Base-by-base conservation (phyloP, 2,329 filamentous ascomycete genomes). In the Penicillium palitans region DNA sequence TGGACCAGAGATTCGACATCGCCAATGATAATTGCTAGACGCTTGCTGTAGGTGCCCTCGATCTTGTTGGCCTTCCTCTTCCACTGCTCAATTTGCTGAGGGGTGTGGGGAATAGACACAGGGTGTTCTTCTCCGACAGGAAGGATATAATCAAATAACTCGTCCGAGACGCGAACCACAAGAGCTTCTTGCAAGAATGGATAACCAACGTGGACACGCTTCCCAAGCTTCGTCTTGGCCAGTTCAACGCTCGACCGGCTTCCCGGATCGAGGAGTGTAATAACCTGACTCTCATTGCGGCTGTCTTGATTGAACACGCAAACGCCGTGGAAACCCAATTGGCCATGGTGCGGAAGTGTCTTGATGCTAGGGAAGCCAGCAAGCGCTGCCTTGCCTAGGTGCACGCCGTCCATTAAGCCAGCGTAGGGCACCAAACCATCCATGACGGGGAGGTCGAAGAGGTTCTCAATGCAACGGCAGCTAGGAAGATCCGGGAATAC, bases 271-370 rank as follows among this genome's bases (percentile, higher is more conserved):
- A 87, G 82, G 50, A 99, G 80, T 2, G 91, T 96, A 57, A 98
- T 84, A 25, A 98, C 86, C 87, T 98, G 93, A 75, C 93, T 99
- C 75, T 97, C 93, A 70, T 98, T 98, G 50, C 91, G 88, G 72
- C 93, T 97, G 66, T 98, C 95, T 67, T 93, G 87, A 72, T 96
- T 92, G 79, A 99, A 99, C 35, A 99, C 91, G 62, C 88, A 95
- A 61, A 99, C 90, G 2, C 92, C 92, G 65, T 96, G 90, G 74
- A 92, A 96, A 9, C 88, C 90, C 48, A 98, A 81, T 57, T 86
- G 84, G 2, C 91, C 95, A 60, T 87, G 87, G 73, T 95, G 93
- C 0, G 91, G 90, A 41, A 99, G 78, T 2, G 90, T 95, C 64
- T 93, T 90, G 68, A 99, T 78, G 63, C 89, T 95, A 6, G 95